Evolutionary conservation across 306 rosid genomes (phyloP), one percentile per base, ranked within the genome.

Genomic region (Quercus engelmannii): DNA sequence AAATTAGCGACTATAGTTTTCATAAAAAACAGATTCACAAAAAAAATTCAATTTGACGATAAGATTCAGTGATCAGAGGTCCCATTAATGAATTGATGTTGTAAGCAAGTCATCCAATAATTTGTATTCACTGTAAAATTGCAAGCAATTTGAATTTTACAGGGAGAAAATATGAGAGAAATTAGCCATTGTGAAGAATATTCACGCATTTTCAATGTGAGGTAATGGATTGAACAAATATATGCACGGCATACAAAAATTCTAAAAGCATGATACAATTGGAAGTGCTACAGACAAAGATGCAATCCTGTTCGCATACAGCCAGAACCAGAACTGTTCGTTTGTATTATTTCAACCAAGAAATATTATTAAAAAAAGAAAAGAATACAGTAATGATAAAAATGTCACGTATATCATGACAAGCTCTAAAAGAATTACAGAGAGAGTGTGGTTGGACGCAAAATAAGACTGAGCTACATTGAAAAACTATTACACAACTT

Each of bases 371-470:
- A 8, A 41, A 41, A 38, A 38, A 38, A 41, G 65, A 65, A 85
- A 86, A 88, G 86, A 88, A 79, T 81, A 62, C 76, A 77, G 59
- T 33, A 56, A 69, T 84, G 55, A 69, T 33, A 33, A 69, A 59
- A 76, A 75, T 56, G 35, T 69, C 57, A 46, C 64, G 35, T 56
- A 49, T 63, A 61, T 72, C 76, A 74, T 41, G 62, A 71, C 67
- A 76, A 72, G 73, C 82, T 57, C 80, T 61, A 31, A 8, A 83
- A 77, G 67, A 73, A 58, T 76, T 63, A 82, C 77, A 80, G 65
- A 57, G 73, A 54, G 84, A 57, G 69, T 69, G 68, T 77, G 80
- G 61, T 62, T 56, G 65, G 76, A 58, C n/a, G 74, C 88, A 25
- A 76, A 76, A 69, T 57, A 59, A 71, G 55, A 30, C 79, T 80